Conservation (phyloP, 768 basidiomycete genomes). For the Trametes coccinea region DNA sequence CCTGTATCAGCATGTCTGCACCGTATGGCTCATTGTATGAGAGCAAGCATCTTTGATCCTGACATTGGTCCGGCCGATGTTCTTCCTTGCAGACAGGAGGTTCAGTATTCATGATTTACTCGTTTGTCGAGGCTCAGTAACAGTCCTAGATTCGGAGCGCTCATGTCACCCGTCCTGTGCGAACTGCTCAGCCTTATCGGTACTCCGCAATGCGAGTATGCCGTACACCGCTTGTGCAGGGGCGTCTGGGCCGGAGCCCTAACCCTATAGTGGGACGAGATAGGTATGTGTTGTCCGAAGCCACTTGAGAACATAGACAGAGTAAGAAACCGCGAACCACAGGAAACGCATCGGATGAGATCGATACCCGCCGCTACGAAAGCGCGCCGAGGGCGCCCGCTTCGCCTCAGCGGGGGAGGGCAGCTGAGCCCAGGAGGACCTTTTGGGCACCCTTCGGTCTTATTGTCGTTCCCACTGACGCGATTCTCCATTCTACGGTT, state of each 20-base stretch:
- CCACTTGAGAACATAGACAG: background rate
- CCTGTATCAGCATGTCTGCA: background rate
- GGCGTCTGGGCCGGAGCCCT: conserved; percentile 12
- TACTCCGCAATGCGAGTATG: conserved; percentile 3
- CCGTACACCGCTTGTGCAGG: conserved; percentile 4
- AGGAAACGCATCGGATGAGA: conserved; percentile 14
- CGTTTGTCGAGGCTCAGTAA: background rate
- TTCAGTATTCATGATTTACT: background rate
- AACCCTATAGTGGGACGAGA: conserved; percentile 11
- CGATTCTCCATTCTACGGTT: conserved; percentile 25
- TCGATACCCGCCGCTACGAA: conserved; percentile 14
- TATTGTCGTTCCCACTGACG: conserved; percentile 18
- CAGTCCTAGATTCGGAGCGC: background rate
- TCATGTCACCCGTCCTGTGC: background rate
- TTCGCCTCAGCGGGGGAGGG: background rate
- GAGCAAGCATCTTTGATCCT: background rate
- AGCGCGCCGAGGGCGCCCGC: conserved; percentile 1
- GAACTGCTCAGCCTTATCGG: conserved; percentile 13
- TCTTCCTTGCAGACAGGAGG: background rate
- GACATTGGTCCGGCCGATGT: conserved; percentile 1
- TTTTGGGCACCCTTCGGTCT: conserved; percentile 12
- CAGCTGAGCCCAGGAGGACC: conserved; percentile 22
- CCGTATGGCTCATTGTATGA: background rate
- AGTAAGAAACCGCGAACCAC: conserved; percentile 12
- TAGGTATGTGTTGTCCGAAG: conserved; percentile 16